Evolutionary conservation across 371 early-diverging fungal species (phyloP).

Genomic region (Apophysomyces variabilis): DNA sequence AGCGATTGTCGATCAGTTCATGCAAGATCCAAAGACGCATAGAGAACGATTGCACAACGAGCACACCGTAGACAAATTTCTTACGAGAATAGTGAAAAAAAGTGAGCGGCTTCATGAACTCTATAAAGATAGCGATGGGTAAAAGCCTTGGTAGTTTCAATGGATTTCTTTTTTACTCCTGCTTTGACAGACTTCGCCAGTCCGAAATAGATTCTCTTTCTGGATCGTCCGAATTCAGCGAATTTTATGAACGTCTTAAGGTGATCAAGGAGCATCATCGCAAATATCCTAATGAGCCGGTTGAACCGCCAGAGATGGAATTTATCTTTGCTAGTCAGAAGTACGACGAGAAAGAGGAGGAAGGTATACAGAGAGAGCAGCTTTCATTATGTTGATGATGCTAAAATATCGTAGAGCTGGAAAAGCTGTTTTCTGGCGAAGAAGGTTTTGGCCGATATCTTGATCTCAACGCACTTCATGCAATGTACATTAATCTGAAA

Average conservation of each 20-base stretch:
- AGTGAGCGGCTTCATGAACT: slow-evolving; percentile 64
- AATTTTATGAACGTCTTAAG: slow-evolving; percentile 87
- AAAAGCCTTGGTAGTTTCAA: slow-evolving; percentile 18
- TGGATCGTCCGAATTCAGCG: slow-evolving; percentile 77
- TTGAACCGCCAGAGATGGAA: slow-evolving; percentile 82
- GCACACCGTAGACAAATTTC: slow-evolving; percentile 73
- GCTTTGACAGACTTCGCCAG: slow-evolving; percentile 59
- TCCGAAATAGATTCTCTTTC: slow-evolving; percentile 78
- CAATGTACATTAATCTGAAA: slow-evolving; percentile 83
- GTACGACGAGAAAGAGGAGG: slow-evolving; percentile 49
- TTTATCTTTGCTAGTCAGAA: slow-evolving; percentile 58
- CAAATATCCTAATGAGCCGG: slow-evolving; percentile 79
- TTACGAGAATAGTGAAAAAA: slow-evolving; percentile 75
- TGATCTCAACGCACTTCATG: slow-evolving; percentile 83
- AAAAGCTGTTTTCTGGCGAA: slow-evolving; percentile 91
- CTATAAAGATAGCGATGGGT: slow-evolving; percentile 82
- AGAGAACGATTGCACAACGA: slow-evolving; percentile 85
- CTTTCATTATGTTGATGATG: background rate
- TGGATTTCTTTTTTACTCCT: background rate
- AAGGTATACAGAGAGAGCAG: slow-evolving; percentile 6
- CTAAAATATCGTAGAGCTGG: slow-evolving; percentile 60
- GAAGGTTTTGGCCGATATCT: slow-evolving; percentile 87
- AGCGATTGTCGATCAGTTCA: slow-evolving; percentile 82
- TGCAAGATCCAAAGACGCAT: slow-evolving; percentile 77
- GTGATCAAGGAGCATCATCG: slow-evolving; percentile 85